Evolutionary conservation across 2,329 filamentous ascomycete genomes (phyloP).

Genomic region (Colletotrichum siamense): DNA sequence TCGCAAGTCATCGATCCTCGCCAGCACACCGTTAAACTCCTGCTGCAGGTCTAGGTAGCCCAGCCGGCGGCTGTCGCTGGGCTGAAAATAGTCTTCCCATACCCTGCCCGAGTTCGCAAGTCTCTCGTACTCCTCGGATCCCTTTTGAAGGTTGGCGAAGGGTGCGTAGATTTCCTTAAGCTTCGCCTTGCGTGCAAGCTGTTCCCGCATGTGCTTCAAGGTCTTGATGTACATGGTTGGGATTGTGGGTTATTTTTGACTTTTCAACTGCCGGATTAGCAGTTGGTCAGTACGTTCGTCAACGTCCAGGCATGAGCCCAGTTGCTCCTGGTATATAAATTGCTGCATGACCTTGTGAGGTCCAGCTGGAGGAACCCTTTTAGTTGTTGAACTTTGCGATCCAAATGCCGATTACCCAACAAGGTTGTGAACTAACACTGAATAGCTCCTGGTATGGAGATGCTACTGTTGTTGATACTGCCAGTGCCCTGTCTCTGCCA

Average conservation of each 20-base stretch:
- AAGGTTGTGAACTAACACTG: not conserved
- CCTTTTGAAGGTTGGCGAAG: not conserved
- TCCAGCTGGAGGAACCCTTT: not conserved
- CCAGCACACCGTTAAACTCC: not conserved
- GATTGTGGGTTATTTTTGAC: not conserved
- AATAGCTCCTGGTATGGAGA: not conserved
- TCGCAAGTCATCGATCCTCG: conserved; percentile 12
- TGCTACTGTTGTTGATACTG: not conserved
- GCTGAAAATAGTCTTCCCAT: conserved; percentile 28
- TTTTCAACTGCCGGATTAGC: not conserved
- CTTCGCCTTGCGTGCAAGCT: not conserved
- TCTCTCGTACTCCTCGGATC: conserved; percentile 20
- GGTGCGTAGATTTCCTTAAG: conserved; percentile 12
- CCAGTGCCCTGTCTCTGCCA: not conserved
- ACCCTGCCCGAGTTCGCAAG: conserved; percentile 24
- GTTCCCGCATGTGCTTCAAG: not conserved
- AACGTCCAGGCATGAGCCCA: not conserved
- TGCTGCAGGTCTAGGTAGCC: not conserved
- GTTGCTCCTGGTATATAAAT: not conserved
- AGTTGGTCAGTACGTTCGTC: not conserved
- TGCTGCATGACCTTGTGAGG: not conserved
- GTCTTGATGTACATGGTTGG: not conserved
- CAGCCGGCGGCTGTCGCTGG: conserved; percentile 4
- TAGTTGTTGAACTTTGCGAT: not conserved
- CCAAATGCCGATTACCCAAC: not conserved